phyloP scores from a whole-genome alignment of 2,329 filamentous ascomycete species.

The Clonostachys byssicola region DNA sequence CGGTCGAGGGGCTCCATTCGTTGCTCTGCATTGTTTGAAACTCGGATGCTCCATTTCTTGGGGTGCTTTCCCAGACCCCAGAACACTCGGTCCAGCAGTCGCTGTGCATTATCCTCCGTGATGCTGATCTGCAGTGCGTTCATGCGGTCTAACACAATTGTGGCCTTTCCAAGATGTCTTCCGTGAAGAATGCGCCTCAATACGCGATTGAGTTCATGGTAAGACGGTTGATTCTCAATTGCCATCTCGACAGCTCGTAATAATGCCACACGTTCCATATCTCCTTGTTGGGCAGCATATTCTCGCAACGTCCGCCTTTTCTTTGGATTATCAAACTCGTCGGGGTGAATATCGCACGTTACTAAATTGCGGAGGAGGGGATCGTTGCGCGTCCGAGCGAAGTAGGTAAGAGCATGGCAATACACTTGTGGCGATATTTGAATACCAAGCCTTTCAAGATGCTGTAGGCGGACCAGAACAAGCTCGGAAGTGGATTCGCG shows the following conservation, averaged over 20 bases:
- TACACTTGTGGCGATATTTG: slow-evolving; percentile 60
- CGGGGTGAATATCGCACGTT: slow-evolving; percentile 47
- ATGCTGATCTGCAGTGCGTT: slow-evolving; percentile 18
- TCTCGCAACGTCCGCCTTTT: slow-evolving; percentile 31
- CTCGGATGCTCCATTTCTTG: slow-evolving; percentile 6
- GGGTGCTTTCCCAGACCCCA: slow-evolving; percentile 19
- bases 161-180: slow-evolving; percentile 12
- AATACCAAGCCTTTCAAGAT: slow-evolving; percentile 60
- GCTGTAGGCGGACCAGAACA: slow-evolving; percentile 54
- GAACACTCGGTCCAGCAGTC: slow-evolving; percentile 17
- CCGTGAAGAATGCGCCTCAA: slow-evolving; percentile 8
- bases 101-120: slow-evolving; percentile 16
- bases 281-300: slow-evolving; percentile 28
- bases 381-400: slow-evolving; percentile 55
- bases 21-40: slow-evolving; percentile 3
- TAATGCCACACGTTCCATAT: slow-evolving; percentile 26
- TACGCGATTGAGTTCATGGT: slow-evolving; percentile 15
- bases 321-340: slow-evolving; percentile 45
- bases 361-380: slow-evolving; percentile 39
- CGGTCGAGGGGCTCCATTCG: slow-evolving; percentile 16
- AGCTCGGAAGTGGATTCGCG: slow-evolving; percentile 53
- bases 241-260: slow-evolving; percentile 34
- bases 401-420: slow-evolving; percentile 57
- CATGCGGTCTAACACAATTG: slow-evolving; percentile 22
- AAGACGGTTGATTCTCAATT: slow-evolving; percentile 8